Percentiles rank a stretch among this genome's conserved stretches.
Evolutionary conservation across 2,329 filamentous ascomycete genomes (phyloP).

Genomic region (Pseudogymnoascus sp.): DNA sequence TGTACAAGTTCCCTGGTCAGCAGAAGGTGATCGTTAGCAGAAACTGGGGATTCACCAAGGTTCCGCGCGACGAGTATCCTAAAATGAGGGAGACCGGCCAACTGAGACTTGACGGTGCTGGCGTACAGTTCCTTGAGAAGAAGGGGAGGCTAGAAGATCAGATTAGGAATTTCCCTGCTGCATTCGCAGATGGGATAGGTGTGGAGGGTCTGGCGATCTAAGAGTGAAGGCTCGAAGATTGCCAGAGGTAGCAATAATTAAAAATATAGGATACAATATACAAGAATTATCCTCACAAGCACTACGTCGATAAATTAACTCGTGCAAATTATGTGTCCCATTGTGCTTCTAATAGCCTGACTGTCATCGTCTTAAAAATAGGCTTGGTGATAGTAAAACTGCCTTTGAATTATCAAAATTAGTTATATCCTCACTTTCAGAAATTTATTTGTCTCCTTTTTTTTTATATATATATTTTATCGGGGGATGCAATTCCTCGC

Average conservation of each 20-base stretch:
- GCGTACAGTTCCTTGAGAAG: conserved; percentile 98
- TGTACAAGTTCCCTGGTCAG: conserved; percentile 99
- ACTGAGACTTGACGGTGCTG: conserved; percentile 96
- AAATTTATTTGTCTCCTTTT: background rate
- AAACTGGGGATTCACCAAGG: conserved; percentile 99
- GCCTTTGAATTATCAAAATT: background rate
- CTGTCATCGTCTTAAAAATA: background rate
- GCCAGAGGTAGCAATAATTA: conserved; percentile 2
- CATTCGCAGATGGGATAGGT: conserved; percentile 49
- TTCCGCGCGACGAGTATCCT: conserved; percentile 95
- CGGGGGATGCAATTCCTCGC: background rate
- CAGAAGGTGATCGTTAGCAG: conserved; percentile 99
- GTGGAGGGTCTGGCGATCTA: background rate
- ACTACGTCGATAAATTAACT: background rate
- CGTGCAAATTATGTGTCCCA: background rate
- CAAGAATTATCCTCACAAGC: background rate
- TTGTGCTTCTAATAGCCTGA: background rate
- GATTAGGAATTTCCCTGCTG: conserved; percentile 90
- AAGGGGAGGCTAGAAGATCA: conserved; percentile 80
- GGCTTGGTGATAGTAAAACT: background rate
- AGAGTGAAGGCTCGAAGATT: background rate
- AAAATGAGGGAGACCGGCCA: conserved; percentile 88
- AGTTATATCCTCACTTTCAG: background rate
- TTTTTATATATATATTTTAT: background rate
- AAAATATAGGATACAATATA: conserved; percentile 8